A percentile compares a stretch with the other conserved stretches of the same genome.
Conservation (phyloP, 2,329 filamentous ascomycete species). For the Monosporascus sp. region DNA sequence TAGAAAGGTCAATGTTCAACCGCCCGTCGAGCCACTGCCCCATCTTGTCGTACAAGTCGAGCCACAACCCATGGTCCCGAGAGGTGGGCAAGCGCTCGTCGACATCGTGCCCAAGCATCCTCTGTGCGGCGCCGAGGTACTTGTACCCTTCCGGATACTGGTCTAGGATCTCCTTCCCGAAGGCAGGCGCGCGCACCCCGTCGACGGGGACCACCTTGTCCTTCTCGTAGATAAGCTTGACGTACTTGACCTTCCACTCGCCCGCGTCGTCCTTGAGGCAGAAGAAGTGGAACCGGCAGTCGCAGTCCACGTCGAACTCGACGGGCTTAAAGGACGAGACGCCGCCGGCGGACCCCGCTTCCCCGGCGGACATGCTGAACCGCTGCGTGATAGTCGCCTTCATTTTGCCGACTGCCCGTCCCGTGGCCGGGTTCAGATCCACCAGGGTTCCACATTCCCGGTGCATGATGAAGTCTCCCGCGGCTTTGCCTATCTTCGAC, state of each 20-base stretch:
- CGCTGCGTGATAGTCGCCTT: slow-evolving; percentile 50
- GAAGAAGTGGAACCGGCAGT: slow-evolving; percentile 46
- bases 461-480: slow-evolving; percentile 53
- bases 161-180: slow-evolving; percentile 32
- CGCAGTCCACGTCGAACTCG: slow-evolving; percentile 45
- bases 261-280: slow-evolving; percentile 26
- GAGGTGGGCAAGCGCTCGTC: slow-evolving; percentile 36
- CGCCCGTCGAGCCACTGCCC: slow-evolving; percentile 22
- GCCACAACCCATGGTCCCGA: slow-evolving; percentile 28
- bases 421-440: slow-evolving; percentile 33
- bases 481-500: slow-evolving; percentile 44
- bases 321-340: slow-evolving; percentile 19
- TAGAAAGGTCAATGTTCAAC: slow-evolving; percentile 21
- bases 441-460: slow-evolving; percentile 45
- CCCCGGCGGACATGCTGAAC: slow-evolving; percentile 25
- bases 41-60: slow-evolving; percentile 37
- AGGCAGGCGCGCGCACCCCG: slow-evolving; percentile 32
- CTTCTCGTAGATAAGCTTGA: slow-evolving; percentile 46
- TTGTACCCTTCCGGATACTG: slow-evolving; percentile 40
- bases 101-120: slow-evolving; percentile 38
- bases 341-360: slow-evolving; percentile 9
- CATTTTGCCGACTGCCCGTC: slow-evolving; percentile 46
- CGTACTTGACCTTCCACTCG: slow-evolving; percentile 37
- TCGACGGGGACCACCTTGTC: slow-evolving; percentile 43
- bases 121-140: slow-evolving; percentile 42